Evolutionary conservation across 441 rosid genomes (phyloP), one percentile per base, ranked within the genome.

Genomic region (Gossypium gossypioides): DNA sequence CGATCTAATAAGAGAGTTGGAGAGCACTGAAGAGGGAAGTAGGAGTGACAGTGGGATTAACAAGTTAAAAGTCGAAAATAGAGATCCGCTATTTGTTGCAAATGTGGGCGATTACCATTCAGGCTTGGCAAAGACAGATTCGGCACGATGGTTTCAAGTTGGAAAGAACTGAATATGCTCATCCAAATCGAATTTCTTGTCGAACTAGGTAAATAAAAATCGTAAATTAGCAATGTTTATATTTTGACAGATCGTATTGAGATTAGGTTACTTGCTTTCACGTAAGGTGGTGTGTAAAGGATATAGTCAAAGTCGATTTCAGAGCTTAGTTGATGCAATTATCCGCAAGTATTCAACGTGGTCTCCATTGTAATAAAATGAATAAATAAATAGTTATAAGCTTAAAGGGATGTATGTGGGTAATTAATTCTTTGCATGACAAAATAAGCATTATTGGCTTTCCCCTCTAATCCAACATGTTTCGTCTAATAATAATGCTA

Each of bases 41-140:
- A 68, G 69, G 48, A 32, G 56, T 40, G 84, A 75, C 59, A 48
- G 50, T 57, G 73, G 52, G 24, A 74, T 58, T 10, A 75, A 79
- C 37, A 82, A 75, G 37, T 59, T 74, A 15, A 81, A 77, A 76
- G 60, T 69, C 0, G 90, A 87, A 72, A 94, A 90, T 46, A 80
- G 97, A 79, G 97, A 95, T 81, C 97, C 97, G 3, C 79, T 95
- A 13, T 95, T 95, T 69, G 99, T 95, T 24, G 99, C 96, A 69
- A 92, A 95, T 72, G 96, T 95, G 21, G 99, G 97, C 40, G 97
- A 89, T 81, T 89, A 86, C 79, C 86, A 84, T 73, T 83, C 96
- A 0, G 85, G 96, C 50, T 72, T 86, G 78, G 78, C 94, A n/a
- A 90, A 78, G 79, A 74, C 90, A 24, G 86, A 86, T 40, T 87